Evolutionary conservation across 495 filamentous ascomycete species (phyloP).

Genomic region (Aspergillus biplanus): DNA sequence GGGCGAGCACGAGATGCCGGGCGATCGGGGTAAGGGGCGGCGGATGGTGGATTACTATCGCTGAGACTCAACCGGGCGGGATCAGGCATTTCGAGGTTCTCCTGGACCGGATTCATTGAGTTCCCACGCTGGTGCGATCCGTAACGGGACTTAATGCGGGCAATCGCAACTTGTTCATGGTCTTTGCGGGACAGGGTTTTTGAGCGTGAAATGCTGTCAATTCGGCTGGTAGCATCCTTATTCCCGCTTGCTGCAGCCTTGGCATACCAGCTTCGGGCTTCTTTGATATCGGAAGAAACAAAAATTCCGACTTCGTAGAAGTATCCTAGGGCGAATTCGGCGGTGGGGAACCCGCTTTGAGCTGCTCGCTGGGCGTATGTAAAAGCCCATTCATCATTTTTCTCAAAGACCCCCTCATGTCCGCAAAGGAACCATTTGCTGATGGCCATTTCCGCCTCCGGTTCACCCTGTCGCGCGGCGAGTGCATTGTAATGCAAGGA

Average conservation of each 20-base stretch:
- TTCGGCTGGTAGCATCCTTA: slow-evolving; percentile 78
- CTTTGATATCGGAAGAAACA: slow-evolving; percentile 76
- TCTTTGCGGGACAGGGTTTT: slow-evolving; percentile 87
- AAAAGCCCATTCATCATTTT: slow-evolving; percentile 93
- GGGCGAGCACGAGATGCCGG: slow-evolving; percentile 51
- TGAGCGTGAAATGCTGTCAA: slow-evolving; percentile 84
- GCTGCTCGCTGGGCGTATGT: slow-evolving; percentile 89
- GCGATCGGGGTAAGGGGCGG: slow-evolving; percentile 46
- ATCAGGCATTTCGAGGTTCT: slow-evolving; percentile 75
- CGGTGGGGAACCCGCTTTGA: slow-evolving; percentile 76
- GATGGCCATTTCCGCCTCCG: slow-evolving; percentile 93
- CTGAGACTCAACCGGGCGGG: slow-evolving; percentile 53
- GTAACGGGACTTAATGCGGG: slow-evolving; percentile 89
- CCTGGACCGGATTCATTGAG: slow-evolving; percentile 56
- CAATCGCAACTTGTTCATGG: slow-evolving; percentile 88
- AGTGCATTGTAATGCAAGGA: slow-evolving; percentile 96
- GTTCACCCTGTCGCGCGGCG: slow-evolving; percentile 83
- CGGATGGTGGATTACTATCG: slow-evolving; percentile 41
- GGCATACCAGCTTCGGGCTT: slow-evolving; percentile 88
- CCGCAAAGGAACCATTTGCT: slow-evolving; percentile 99
- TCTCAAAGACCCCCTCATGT: slow-evolving; percentile 85
- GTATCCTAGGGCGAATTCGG: slow-evolving; percentile 96
- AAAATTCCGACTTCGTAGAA: slow-evolving; percentile 96
- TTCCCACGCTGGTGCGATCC: slow-evolving; percentile 74
- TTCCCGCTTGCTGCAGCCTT: slow-evolving; percentile 90